These are phyloP conservation scores for Neofusicoccum parvum DNA, from an alignment of 2,329 filamentous ascomycete genomes.

Conservation along the genomic window DNA sequence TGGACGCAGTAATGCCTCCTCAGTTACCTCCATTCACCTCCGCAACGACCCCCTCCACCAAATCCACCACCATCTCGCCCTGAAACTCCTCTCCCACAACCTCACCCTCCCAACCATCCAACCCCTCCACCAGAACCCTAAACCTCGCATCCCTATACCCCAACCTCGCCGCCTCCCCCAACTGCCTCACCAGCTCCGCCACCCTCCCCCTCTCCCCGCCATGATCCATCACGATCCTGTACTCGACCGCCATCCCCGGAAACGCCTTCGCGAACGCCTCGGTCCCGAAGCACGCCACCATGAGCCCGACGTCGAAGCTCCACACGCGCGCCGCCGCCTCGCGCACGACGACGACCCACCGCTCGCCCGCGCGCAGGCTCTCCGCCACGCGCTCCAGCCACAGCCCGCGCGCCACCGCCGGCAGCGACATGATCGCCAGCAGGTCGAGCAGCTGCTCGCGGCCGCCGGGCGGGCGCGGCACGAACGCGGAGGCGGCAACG, in stretches of 20 bases:
- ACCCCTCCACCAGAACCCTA: not conserved
- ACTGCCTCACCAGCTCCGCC: not conserved
- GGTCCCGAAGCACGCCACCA: not conserved
- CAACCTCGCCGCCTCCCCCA: not conserved
- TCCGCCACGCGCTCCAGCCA: not conserved
- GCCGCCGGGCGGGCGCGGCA: not conserved
- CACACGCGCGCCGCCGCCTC: not conserved
- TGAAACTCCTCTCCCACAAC: not conserved
- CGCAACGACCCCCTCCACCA: not conserved
- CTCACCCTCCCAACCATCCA: not conserved
- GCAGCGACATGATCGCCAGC: not conserved
- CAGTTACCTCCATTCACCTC: not conserved
- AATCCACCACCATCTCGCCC: not conserved
- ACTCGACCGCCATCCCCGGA: not conserved
- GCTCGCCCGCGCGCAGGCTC: not conserved
- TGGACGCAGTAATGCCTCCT: not conserved
- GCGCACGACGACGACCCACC: not conserved
- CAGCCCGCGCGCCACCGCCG: not conserved
- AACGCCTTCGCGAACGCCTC: not conserved
- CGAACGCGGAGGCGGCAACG: not conserved
- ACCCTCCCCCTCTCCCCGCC: not conserved
- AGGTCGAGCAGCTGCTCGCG: not conserved
- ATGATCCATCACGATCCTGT: not conserved
- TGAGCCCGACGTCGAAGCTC: not conserved
- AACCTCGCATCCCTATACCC: not conserved